phyloP scores from a whole-genome alignment of 371 early-diverging fungal genomes.

The Phascolomyces articulosus region DNA sequence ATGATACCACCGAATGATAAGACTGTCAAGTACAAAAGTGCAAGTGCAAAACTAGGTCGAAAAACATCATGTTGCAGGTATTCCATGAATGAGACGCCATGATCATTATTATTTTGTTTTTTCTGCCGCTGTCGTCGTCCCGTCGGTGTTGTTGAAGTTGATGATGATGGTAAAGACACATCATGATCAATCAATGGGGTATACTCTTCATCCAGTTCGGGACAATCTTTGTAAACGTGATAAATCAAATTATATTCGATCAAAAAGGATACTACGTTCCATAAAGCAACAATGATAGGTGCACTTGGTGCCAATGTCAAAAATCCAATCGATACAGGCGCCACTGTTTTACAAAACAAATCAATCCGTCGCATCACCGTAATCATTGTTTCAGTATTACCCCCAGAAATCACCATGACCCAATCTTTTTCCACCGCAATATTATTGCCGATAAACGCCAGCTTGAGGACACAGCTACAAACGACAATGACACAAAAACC shows the following conservation, averaged over 20 bases:
- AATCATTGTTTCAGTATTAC: background rate
- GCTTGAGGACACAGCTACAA: background rate
- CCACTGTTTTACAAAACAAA: constrained; percentile 5
- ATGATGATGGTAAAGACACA: background rate
- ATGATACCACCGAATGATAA: constrained; percentile 2
- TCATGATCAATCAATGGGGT: background rate
- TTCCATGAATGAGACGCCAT: background rate
- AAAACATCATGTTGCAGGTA: background rate
- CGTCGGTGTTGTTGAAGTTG: background rate
- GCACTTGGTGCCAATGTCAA: background rate
- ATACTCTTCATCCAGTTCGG: background rate
- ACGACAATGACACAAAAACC: background rate
- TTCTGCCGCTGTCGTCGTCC: background rate
- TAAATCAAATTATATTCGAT: background rate
- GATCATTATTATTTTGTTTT: background rate
- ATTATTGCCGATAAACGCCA: constrained; percentile 1
- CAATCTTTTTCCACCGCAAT: constrained; percentile 2
- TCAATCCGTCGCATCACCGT: constrained; percentile 2
- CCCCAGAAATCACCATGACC: background rate
- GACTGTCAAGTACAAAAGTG: background rate
- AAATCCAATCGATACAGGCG: background rate
- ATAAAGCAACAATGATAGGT: background rate
- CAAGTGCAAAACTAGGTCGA: background rate
- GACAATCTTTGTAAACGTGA: background rate
- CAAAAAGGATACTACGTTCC: background rate